A percentile compares a stretch with the other conserved stretches of the same genome.
Evolutionary conservation across 495 filamentous ascomycete genomes (phyloP).

Genomic region (Xylaria curta): DNA sequence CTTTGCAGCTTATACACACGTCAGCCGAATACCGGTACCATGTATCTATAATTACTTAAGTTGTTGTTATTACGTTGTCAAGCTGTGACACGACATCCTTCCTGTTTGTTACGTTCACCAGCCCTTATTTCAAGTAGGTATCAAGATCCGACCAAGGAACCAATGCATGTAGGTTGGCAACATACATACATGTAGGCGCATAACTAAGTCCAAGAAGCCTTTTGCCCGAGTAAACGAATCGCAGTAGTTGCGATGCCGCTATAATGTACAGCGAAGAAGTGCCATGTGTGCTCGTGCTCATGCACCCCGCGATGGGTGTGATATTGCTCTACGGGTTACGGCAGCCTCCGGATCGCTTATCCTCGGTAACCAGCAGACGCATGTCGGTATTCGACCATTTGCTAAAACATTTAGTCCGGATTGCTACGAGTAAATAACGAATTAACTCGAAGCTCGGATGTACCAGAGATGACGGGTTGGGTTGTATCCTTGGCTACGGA

Average conservation of each 20-base stretch:
- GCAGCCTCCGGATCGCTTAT: constrained; percentile 8
- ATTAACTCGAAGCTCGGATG: background rate
- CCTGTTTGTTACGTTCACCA: background rate
- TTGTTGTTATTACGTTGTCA: background rate
- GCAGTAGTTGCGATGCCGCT: background rate
- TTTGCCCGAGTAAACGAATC: constrained; percentile 17
- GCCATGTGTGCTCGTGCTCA: background rate
- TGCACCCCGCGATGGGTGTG: constrained; percentile 12
- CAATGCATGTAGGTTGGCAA: background rate
- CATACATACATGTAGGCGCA: background rate
- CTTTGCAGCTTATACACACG: background rate
- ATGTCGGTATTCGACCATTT: background rate
- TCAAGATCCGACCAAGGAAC: background rate
- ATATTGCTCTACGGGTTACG: background rate
- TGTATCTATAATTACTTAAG: background rate
- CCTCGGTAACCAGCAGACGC: background rate
- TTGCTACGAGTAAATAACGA: background rate
- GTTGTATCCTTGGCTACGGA: background rate
- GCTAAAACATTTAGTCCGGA: background rate
- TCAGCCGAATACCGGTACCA: background rate
- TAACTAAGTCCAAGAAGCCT: background rate
- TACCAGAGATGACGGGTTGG: background rate
- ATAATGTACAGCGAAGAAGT: background rate
- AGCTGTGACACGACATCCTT: too few species aligned
- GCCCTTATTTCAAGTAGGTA: background rate